These are phyloP conservation scores for Gossypium schwendimanii DNA, from an alignment of 441 rosid genomes.

Conservation along the genomic window DNA sequence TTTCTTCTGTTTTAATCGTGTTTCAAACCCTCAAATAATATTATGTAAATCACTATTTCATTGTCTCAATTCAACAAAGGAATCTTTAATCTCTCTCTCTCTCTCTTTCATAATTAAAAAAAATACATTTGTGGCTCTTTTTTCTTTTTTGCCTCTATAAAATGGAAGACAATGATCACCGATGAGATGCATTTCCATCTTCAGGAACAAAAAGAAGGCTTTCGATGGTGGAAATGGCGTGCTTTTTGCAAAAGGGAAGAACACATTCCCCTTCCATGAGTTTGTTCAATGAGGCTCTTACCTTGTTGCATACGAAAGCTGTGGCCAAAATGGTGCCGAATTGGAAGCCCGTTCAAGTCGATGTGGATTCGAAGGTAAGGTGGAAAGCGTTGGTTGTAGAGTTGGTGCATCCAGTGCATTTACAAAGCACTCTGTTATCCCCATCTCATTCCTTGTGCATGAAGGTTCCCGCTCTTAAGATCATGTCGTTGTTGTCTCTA, in stretches of 20 bases:
- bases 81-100: too few species aligned
- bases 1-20: neutral
- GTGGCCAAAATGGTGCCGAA: constrained; percentile 15
- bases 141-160: neutral
- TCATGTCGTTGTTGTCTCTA: constrained; percentile 27
- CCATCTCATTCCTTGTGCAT: constrained; percentile 12
- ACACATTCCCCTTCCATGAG: constrained; percentile 17
- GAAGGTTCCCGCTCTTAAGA: neutral
- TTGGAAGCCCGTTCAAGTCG: constrained; percentile 19
- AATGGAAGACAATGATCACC: constrained; percentile 12
- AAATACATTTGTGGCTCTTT: neutral
- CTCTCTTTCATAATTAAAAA: neutral
- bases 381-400: constrained; percentile 36
- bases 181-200: neutral
- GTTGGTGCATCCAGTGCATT: constrained; percentile 47
- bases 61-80: too few species aligned
- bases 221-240: neutral
- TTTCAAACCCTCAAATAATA: too few species aligned
- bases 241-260: constrained; percentile 24
- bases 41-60: too few species aligned
- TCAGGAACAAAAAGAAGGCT: constrained; percentile 17
- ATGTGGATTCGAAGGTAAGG: constrained; percentile 9
- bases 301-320: constrained; percentile 31
- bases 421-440: constrained; percentile 16
- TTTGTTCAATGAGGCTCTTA: constrained; percentile 35